Evolutionary conservation across 305 asterid genomes (phyloP), one percentile per base, ranked within the genome.

Genomic region (Fraxinus dipetala): DNA sequence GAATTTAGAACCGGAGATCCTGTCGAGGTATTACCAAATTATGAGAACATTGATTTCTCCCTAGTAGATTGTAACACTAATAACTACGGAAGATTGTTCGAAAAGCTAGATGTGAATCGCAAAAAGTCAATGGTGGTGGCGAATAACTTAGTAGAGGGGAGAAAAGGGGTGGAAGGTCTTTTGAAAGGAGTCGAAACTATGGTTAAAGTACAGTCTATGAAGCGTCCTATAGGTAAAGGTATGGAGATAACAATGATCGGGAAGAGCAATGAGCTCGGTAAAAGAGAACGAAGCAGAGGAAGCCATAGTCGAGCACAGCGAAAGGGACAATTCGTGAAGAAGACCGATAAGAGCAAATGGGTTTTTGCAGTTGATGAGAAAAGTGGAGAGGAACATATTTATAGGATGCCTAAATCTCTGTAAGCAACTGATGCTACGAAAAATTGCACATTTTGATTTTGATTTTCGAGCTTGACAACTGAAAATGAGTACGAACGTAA

Each of bases 381-480:
- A 70, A 90, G 90, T 84, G 96, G 96, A 11, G 96, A 92, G 82
- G 96, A 92, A 75, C 94, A 92, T 81, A 88, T 90, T 22, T 92
- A 75, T 34, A 87, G 96, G 82, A 31, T 90, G 85, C 96, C 91
- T 67, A 48, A 48, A 48, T 48, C 59, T 48, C 59, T 48, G 18
- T 48, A 88, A n/a, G 78, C 16, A 61, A 20, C 8, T 26, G 67
- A 30, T 56, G 79, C 28, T 26, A 30, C 32, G 3, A 30, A 30
- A 30, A 30, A 30, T 30, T 3, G 32, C 32, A 30, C 32, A 30
- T 30, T 2, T 30, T 30, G 32, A 30, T 30, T 2, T 30, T 30
- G 32, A 26, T 26, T 26, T 26, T 26, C 32, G 32, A 30, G 32
- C 32, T 30, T 30, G 32, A 30, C 32, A 4, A 30, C 4, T 30